A percentile compares a stretch with the other conserved stretches of the same genome.
phyloP scores from a whole-genome alignment of 1,284 basidiomycete species.

The Leccinum solheimii region DNA sequence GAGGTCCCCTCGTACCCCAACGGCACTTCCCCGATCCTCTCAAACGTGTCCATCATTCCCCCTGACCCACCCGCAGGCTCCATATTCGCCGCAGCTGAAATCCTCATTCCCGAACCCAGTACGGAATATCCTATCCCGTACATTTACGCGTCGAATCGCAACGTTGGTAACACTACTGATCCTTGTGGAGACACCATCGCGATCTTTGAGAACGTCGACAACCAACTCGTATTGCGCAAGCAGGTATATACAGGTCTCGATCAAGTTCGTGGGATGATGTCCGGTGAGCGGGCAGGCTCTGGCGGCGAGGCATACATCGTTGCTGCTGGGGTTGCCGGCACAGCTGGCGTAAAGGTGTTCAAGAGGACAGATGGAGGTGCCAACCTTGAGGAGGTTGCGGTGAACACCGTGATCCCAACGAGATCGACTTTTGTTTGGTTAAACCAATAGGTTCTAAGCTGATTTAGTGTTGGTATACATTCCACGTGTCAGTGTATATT shows the following conservation, averaged over 20 bases:
- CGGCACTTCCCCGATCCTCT: constrained; percentile 49
- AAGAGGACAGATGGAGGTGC: constrained; percentile 53
- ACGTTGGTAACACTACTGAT: constrained; percentile 47
- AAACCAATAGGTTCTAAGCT: neutral
- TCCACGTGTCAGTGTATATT: neutral
- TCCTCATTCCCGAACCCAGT: neutral
- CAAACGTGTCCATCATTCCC: constrained; percentile 57
- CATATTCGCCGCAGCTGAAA: constrained; percentile 46
- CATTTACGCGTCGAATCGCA: constrained; percentile 72
- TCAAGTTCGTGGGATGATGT: constrained; percentile 63
- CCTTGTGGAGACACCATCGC: constrained; percentile 61
- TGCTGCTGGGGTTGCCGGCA: constrained; percentile 52
- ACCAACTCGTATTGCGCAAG: constrained; percentile 45
- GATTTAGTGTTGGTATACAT: neutral
- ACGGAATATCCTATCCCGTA: constrained; percentile 42
- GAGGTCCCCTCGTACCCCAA: constrained; percentile 51
- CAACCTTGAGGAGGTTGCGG: constrained; percentile 51
- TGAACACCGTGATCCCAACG: constrained; percentile 52
- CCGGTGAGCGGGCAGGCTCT: constrained; percentile 43
- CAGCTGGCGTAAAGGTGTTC: constrained; percentile 56
- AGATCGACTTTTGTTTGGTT: constrained; percentile 51
- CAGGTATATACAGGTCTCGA: constrained; percentile 65
- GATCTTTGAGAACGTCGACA: constrained; percentile 51
- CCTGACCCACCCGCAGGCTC: constrained; percentile 49
- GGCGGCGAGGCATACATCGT: constrained; percentile 57